Base-by-base conservation (phyloP, 495 filamentous ascomycete species). In the Lineolata rhizophorae region DNA sequence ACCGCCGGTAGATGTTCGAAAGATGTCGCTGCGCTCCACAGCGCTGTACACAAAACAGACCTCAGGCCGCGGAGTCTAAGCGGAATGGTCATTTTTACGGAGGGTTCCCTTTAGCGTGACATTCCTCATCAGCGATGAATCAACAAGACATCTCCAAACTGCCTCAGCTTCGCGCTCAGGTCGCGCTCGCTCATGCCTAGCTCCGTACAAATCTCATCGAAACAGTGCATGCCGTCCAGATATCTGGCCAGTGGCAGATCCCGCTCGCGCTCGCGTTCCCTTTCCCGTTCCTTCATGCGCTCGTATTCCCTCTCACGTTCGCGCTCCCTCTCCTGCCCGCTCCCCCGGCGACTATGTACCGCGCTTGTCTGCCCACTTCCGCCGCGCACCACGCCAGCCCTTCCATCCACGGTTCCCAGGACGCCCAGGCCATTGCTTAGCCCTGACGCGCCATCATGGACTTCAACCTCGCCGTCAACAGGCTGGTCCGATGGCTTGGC, bases 161-260 rank as follows among this genome's bases (percentile, higher is more conserved):
- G n/a, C n/a, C n/a, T n/a, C n/a, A n/a, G n/a, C n/a, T n/a, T n/a
- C n/a, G n/a, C n/a, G n/a, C n/a, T n/a, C n/a, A n/a, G n/a, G n/a
- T n/a, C n/a, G n/a, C n/a, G n/a, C n/a, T n/a, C n/a, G n/a, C n/a
- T n/a, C n/a, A n/a, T n/a, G n/a, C n/a, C n/a, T n/a, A n/a, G n/a
- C n/a, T n/a, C 82, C 11, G 77, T 79, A 44, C 80, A 85, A 36
- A 91, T 85, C 62, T 92, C 72, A 56, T 92, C 83, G 48, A 91
- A 79, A 38, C 65, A 71, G 48, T 87, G 81, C 44, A 62, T 67
- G 0, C 83, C 83, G 52, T 92, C 80, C 11, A 83, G 53, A 48
- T 75, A 90, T 36, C 61, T 63, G 20, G 62, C 60, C 41, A 91
- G 44, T 29, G 42, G 45, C 31, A 45, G 35, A 4, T 32, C 27